Conservation (phyloP, 257 asterid species). For the Verbascum thapsus region DNA sequence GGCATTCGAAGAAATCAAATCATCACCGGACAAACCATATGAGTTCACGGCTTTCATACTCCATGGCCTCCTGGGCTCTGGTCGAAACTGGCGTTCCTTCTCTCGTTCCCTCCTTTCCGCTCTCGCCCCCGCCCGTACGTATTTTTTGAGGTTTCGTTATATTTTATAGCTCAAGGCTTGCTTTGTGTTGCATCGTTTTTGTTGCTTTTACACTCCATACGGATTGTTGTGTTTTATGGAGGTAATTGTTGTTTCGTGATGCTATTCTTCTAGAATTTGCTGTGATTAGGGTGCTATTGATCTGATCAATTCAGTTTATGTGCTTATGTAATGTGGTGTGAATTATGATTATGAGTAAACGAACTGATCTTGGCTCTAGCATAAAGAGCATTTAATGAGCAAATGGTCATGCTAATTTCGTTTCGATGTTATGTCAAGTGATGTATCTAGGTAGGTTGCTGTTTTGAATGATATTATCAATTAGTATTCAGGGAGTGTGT, state of each 20-base stretch:
- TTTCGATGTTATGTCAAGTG: constrained; percentile 2
- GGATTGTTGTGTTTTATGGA: not conserved
- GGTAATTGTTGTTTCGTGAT: constrained; percentile 8
- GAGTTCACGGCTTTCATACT: constrained; percentile 75
- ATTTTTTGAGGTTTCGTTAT: not conserved
- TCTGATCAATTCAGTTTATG: not conserved
- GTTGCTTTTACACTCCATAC: not conserved
- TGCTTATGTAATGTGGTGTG: not conserved
- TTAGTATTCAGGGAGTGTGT: not conserved
- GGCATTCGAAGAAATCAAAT: constrained; percentile 72
- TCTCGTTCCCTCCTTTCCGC: constrained; percentile 70
- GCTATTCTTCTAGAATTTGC: not conserved
- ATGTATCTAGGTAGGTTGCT: not conserved
- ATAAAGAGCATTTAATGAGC: not conserved
- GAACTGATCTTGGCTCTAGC: constrained; percentile 19
- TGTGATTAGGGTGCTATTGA: constrained; percentile 10
- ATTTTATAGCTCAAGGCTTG: not conserved
- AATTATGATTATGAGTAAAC: not conserved
- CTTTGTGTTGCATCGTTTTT: not conserved
- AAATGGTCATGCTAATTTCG: not conserved
- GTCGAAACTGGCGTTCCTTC: constrained; percentile 95
- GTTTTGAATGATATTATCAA: constrained; percentile 9
- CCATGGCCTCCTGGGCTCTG: constrained; percentile 94
- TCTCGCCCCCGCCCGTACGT: constrained; percentile 59
- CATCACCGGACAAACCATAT: constrained; percentile 51